Conservation (phyloP, 805 yeast species). For the Myxozyma sirexii region DNA sequence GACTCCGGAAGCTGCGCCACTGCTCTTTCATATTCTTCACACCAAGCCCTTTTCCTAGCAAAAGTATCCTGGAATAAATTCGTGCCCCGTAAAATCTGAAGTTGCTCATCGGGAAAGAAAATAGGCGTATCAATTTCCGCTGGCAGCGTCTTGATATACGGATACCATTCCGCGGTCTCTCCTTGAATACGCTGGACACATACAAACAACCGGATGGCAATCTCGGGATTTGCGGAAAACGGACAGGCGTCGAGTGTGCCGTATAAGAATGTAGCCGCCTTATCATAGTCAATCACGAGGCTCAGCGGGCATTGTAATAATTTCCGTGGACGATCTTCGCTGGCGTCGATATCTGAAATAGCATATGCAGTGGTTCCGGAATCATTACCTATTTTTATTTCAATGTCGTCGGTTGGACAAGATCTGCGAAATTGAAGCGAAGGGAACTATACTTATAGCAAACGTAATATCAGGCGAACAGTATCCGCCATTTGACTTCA, state of each 20-base stretch:
- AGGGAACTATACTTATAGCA: conserved; percentile 4
- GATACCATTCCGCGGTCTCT: conserved; percentile 41
- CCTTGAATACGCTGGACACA: conserved; percentile 20
- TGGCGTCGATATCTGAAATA: background rate
- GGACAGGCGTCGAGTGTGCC: conserved; percentile 9
- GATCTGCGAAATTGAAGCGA: background rate
- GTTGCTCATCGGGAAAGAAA: conserved; percentile 61
- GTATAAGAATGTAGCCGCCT: conserved; percentile 17
- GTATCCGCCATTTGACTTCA: conserved; percentile 18
- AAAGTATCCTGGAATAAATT: conserved; percentile 63
- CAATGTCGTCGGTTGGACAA: too few relatives aligned
- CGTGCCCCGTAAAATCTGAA: conserved; percentile 61
- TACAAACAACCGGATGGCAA: conserved; percentile 25
- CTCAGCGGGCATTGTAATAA: conserved; percentile 25
- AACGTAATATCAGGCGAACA: conserved; percentile 18
- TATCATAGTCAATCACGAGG: conserved; percentile 26
- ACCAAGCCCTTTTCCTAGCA: conserved; percentile 49
- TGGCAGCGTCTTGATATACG: conserved; percentile 58
- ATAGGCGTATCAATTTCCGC: conserved; percentile 60
- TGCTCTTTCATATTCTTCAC: conserved; percentile 61
- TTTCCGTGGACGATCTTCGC: background rate
- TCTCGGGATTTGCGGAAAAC: conserved; percentile 10
- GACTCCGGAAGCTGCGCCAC: conserved; percentile 17
- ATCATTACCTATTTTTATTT: background rate
- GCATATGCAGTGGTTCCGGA: conserved; percentile 29